Conservation (phyloP, 495 filamentous ascomycete species). For the Cercophora scortea region DNA sequence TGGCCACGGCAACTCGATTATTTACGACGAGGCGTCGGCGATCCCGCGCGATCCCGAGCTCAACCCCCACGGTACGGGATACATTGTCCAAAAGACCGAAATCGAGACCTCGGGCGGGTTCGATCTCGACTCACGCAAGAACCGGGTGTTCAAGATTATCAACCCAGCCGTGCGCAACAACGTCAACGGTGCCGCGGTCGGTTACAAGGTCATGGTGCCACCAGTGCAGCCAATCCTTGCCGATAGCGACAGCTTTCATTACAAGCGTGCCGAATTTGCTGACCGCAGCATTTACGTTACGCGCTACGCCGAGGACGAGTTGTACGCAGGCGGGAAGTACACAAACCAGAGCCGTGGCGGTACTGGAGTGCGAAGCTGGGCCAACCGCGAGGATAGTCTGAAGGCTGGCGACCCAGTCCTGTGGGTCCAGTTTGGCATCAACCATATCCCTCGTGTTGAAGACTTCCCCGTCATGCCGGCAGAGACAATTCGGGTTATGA, state of each 20-base stretch:
- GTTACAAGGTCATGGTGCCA: constrained; percentile 68
- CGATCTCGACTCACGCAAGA: constrained; percentile 52
- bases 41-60: constrained; percentile 44
- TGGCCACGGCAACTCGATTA: constrained; percentile 62
- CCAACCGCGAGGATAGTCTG: constrained; percentile 10
- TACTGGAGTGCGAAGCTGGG: constrained; percentile 17
- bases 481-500: constrained; percentile 36
- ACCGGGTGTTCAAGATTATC: constrained; percentile 76
- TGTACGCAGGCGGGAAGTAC: constrained; percentile 77
- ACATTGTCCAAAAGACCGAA: constrained; percentile 55
- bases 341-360: constrained; percentile 61
- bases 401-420: constrained; percentile 38
- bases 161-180: constrained; percentile 58
- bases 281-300: constrained; percentile 79
- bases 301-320: constrained; percentile 65
- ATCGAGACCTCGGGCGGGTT: constrained; percentile 44
- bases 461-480: constrained; percentile 52
- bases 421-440: constrained; percentile 55
- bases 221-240: constrained; percentile 77
- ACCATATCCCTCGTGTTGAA: constrained; percentile 51
- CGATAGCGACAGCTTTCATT: constrained; percentile 57
- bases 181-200: constrained; percentile 67
- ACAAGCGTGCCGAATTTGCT: constrained; percentile 72
- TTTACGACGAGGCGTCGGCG: constrained; percentile 55
- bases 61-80: constrained; percentile 77